A percentile compares a stretch with the other conserved stretches of the same genome.
Conservation (phyloP, 306 rosid genomes). For the Hippophae gyantsensis region DNA sequence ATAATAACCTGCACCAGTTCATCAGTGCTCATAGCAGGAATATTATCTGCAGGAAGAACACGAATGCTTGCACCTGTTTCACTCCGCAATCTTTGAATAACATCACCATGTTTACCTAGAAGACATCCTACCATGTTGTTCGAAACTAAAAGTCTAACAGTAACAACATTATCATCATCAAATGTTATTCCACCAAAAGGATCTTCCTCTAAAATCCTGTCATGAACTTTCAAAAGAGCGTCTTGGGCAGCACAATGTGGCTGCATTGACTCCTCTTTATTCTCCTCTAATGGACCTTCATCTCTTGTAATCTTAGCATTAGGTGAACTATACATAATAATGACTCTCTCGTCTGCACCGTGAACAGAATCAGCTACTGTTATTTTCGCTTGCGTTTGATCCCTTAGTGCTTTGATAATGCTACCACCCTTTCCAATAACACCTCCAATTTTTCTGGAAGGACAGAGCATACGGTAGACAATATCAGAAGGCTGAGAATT, state of each 20-base stretch:
- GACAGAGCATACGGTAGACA: slow-evolving; percentile 27
- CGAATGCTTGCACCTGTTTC: slow-evolving; percentile 30
- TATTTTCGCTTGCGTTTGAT: slow-evolving; percentile 27
- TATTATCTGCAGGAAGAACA: slow-evolving; percentile 27
- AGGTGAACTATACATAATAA: slow-evolving; percentile 24
- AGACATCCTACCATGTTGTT: slow-evolving; percentile 27
- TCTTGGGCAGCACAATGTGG: slow-evolving; percentile 31
- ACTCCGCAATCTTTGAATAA: slow-evolving; percentile 28
- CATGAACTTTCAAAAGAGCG: slow-evolving; percentile 28
- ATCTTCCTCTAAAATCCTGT: slow-evolving; percentile 29
- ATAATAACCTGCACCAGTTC: slow-evolving; percentile 28
- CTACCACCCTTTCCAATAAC: slow-evolving; percentile 32
- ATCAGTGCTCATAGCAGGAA: slow-evolving; percentile 31
- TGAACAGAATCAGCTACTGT: slow-evolving; percentile 28
- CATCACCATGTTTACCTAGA: slow-evolving; percentile 30
- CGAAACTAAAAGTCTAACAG: slow-evolving; percentile 26
- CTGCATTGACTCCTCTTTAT: slow-evolving; percentile 11
- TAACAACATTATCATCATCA: slow-evolving; percentile 23
- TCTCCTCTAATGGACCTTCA: slow-evolving; percentile 14
- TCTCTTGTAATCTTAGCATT: slow-evolving; percentile 1
- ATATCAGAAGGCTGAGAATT: slow-evolving; percentile 20
- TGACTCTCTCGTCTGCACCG: slow-evolving; percentile 29
- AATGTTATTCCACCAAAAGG: slow-evolving; percentile 19
- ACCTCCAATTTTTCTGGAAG: slow-evolving; percentile 28
- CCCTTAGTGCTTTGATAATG: slow-evolving; percentile 24